phyloP scores from a whole-genome alignment of 2,329 filamentous ascomycete species.

The Curvularia hawaiiensis region DNA sequence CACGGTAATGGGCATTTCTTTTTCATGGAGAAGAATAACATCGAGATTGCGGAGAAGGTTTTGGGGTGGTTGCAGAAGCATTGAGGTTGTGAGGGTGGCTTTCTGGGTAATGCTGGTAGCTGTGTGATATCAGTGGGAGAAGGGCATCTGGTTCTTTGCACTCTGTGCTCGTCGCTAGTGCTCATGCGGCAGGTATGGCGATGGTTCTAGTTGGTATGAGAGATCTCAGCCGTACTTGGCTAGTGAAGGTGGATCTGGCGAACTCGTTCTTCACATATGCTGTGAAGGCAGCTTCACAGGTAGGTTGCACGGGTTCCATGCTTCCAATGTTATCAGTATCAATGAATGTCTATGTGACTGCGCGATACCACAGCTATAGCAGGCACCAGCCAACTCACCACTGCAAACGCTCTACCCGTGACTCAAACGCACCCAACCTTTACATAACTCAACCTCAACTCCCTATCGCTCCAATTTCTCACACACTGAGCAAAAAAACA shows the following conservation, averaged over 20 bases:
- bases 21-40: constrained; percentile 43
- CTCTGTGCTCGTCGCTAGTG: not conserved
- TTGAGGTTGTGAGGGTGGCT: not conserved
- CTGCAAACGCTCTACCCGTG: not conserved
- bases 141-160: not conserved
- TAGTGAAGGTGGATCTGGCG: too few species aligned
- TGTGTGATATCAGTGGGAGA: not conserved
- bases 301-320: too few species aligned
- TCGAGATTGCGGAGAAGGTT: constrained; percentile 13
- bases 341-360: not conserved
- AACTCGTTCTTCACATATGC: too few species aligned
- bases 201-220: too few species aligned
- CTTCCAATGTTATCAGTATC: too few species aligned
- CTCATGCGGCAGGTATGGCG: too few species aligned
- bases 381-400: not conserved
- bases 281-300: too few species aligned
- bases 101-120: not conserved
- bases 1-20: constrained; percentile 56
- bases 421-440: not conserved
- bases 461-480: too few species aligned
- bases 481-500: too few species aligned
- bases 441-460: not conserved
- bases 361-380: not conserved
- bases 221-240: too few species aligned
- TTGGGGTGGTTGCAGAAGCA: constrained; percentile 3